Base-by-base conservation (phyloP, 208 protist genomes). In the Trypanosoma conorhini region DNA sequence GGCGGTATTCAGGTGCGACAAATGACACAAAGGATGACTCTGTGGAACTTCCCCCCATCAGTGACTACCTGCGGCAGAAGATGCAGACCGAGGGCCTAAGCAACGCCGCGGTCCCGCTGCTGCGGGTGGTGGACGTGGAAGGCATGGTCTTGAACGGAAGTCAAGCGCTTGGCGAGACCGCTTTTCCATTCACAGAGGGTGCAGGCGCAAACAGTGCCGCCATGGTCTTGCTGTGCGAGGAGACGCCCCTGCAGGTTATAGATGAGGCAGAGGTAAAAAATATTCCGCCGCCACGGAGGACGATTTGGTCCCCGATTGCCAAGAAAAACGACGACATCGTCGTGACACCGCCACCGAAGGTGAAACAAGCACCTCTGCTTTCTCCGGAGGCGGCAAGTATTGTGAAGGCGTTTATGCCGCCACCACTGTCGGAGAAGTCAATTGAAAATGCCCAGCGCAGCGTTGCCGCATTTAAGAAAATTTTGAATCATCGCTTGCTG, bases 221-320 rank as follows among this genome's bases (percentile, higher is more conserved):
- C 2, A 69, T 87, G 54, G 73, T 86, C 38, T 61, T 82, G 40
- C 17, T 93, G 28, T 88, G 76, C 67, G 80, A 80, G 24, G 70
- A 69, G 56, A 88, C 88, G 8, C 88, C 85, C 12, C 54, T 93
- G 67, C 85, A 91, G 67, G 72, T 81, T 80, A 77, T 82, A 21
- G 70, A 86, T 22, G 74, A 72, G 8, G 76, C 64, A 9, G 73
- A 76, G 58, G 22, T 62, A 48, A 80, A 76, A 40, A 31, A 40
- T 50, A 21, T 5, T 19, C 13, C 26, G 24, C 35, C 50, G 28
- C 26, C 55, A 24, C 58, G 38, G 33, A 55, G 44, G 42, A 67
- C 72, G 26, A 54, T 77, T 15, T 77, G 72, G 72, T 72, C 65
- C 31, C 42, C 64, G n/a, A 72, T 68, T 76, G 13, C 26, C 30